These are phyloP conservation scores for Medicago ruthenica DNA, from an alignment of 306 rosid species.

Conservation along the genomic window DNA sequence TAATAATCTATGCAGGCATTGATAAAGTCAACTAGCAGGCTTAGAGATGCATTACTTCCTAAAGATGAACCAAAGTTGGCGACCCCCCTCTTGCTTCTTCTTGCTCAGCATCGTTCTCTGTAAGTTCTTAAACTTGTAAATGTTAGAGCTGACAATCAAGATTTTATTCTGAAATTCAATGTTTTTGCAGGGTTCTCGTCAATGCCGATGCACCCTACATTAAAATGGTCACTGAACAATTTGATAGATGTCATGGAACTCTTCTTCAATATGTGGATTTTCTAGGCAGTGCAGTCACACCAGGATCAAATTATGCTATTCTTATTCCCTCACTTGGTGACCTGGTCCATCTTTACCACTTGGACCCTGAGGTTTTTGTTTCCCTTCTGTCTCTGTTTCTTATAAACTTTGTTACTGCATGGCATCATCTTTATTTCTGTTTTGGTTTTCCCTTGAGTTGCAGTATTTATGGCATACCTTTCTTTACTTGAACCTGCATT, in stretches of 20 bases:
- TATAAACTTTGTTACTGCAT: background rate
- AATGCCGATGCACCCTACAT: conserved; percentile 92
- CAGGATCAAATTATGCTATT: conserved; percentile 76
- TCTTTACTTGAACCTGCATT: conserved; percentile 33
- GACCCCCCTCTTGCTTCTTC: conserved; percentile 81
- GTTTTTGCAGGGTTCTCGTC: conserved; percentile 78
- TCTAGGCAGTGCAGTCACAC: conserved; percentile 84
- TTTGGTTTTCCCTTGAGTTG: background rate
- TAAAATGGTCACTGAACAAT: conserved; percentile 95
- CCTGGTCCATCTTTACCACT: conserved; percentile 85
- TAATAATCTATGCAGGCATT: conserved; percentile 63
- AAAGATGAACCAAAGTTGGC: conserved; percentile 94
- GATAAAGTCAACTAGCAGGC: conserved; percentile 90
- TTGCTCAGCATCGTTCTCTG: conserved; percentile 98
- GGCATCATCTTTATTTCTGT: background rate
- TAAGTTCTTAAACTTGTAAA: conserved; percentile 52
- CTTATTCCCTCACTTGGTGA: conserved; percentile 87
- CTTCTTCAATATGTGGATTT: conserved; percentile 95
- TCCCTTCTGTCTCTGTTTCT: conserved; percentile 29
- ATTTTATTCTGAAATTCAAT: conserved; percentile 36
- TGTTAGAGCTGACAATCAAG: conserved; percentile 10
- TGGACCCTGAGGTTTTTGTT: conserved; percentile 86
- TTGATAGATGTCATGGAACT: conserved; percentile 96
- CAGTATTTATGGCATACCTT: background rate
- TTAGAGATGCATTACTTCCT: conserved; percentile 84